A percentile compares a stretch with the other conserved stretches of the same genome.
These are phyloP conservation scores for Sphaerostilbella broomeana DNA, from an alignment of 2,329 filamentous ascomycete genomes.

Conservation along the genomic window DNA sequence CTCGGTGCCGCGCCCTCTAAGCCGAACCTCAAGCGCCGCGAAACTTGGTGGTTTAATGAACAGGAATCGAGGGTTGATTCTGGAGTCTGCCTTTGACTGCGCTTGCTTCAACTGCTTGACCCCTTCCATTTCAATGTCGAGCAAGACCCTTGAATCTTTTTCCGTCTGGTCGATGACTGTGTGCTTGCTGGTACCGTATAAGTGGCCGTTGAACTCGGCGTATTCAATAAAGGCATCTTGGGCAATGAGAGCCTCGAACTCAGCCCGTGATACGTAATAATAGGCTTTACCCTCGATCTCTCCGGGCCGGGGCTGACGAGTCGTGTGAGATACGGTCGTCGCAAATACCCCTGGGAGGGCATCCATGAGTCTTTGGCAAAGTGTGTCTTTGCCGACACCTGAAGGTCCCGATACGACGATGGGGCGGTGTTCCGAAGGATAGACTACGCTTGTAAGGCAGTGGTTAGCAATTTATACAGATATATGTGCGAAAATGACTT, in stretches of 20 bases:
- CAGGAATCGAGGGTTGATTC: conserved; percentile 68
- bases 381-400: conserved; percentile 73
- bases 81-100: conserved; percentile 33
- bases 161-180: conserved; percentile 69
- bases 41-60: conserved; percentile 77
- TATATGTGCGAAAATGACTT: too few relatives aligned
- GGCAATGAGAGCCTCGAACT: conserved; percentile 62
- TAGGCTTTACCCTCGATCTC: conserved; percentile 75
- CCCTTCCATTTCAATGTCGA: conserved; percentile 97
- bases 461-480: too few relatives aligned
- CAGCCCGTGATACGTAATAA: conserved; percentile 63
- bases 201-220: conserved; percentile 76
- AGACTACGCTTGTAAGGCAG: too few relatives aligned
- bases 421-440: conserved; percentile 47
- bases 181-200: conserved; percentile 75
- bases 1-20: conserved; percentile 71
- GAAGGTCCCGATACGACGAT: conserved; percentile 72
- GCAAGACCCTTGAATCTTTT: conserved; percentile 66
- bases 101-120: conserved; percentile 80
- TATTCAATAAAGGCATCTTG: conserved; percentile 73
- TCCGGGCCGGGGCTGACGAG: conserved; percentile 64
- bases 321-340: conserved; percentile 68
- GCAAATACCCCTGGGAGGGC: conserved; percentile 44
- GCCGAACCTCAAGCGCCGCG: conserved; percentile 64
- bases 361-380: conserved; percentile 64